phyloP scores from a whole-genome alignment of 305 asterid genomes.

The Solanum hybrid region DNA sequence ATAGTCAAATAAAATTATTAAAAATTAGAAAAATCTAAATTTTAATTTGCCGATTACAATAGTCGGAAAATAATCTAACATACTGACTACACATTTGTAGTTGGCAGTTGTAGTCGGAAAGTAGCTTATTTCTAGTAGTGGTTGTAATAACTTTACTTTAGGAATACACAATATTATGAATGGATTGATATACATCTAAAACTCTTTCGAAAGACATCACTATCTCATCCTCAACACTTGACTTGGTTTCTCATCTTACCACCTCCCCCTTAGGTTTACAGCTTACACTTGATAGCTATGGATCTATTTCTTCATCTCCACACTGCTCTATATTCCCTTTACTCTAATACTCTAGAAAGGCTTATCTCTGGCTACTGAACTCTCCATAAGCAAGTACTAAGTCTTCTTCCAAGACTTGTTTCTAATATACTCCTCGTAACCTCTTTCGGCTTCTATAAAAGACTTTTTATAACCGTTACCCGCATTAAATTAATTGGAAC shows the following conservation, averaged over 20 bases:
- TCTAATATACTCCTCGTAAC: background rate
- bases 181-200: background rate
- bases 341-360: background rate
- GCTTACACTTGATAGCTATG: background rate
- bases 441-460: background rate
- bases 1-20: too few relatives aligned
- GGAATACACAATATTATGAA: background rate
- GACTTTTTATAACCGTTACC: too few relatives aligned
- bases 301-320: background rate
- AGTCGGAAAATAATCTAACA: too few relatives aligned
- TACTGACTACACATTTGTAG: too few relatives aligned
- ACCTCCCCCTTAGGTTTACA: background rate
- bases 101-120: too few relatives aligned
- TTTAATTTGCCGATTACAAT: too few relatives aligned
- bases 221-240: background rate
- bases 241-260: background rate
- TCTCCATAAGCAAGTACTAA: background rate
- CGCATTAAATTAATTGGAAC: too few relatives aligned
- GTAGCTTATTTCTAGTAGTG: too few relatives aligned
- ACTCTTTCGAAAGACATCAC: background rate
- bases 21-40: too few relatives aligned
- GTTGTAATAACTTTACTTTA: background rate
- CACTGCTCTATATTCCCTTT: background rate
- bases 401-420: background rate
- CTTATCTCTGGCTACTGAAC: background rate